Evolutionary conservation across 2,329 filamentous ascomycete species (phyloP).

Genomic region (Pestalotiopsis sp.): DNA sequence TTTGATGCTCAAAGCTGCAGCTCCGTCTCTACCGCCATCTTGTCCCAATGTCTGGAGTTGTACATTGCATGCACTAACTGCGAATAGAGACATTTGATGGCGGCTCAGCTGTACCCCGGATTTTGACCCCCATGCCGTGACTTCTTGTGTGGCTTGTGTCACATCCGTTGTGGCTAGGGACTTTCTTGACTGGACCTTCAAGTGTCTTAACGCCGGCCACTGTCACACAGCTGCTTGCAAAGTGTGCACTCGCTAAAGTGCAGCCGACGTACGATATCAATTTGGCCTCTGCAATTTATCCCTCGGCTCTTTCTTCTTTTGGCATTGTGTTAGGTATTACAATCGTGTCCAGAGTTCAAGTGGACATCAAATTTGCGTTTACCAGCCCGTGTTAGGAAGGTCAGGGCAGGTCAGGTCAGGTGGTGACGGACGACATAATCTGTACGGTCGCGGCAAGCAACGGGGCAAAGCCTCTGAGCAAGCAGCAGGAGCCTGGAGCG

Average conservation of each 20-base stretch:
- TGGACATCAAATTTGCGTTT: background rate
- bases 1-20: too few relatives aligned
- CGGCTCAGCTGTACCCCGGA: background rate
- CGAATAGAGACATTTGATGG: background rate
- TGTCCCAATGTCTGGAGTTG: background rate
- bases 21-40: too few relatives aligned
- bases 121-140: background rate
- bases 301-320: background rate
- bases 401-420: background rate
- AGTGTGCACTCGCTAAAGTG: background rate
- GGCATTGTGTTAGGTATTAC: background rate
- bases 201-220: background rate
- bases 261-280: background rate
- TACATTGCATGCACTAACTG: background rate
- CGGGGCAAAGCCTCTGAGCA: background rate
- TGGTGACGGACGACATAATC: constrained; percentile 4
- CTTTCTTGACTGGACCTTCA: background rate
- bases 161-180: background rate
- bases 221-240: background rate
- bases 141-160: background rate
- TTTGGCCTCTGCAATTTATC: background rate
- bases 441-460: constrained; percentile 2
- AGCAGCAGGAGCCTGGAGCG: constrained; percentile 1
- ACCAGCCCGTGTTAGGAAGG: constrained; percentile 13
- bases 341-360: background rate